phyloP scores from a whole-genome alignment of 176 grass and related monocot species.

The Olyra latifolia region DNA sequence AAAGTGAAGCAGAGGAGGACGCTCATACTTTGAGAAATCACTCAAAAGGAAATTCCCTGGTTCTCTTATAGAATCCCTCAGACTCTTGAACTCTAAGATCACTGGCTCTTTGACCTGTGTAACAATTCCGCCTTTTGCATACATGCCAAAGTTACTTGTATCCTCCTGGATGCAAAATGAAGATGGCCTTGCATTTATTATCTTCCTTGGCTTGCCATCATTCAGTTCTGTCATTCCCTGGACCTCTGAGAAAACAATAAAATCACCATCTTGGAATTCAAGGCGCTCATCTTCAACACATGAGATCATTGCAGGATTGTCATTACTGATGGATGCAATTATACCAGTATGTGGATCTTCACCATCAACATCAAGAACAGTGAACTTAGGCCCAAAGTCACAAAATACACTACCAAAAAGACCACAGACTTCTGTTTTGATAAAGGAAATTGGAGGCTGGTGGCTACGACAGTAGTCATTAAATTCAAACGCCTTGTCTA shows the following conservation, averaged over 20 bases:
- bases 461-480: constrained; percentile 68
- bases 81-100: constrained; percentile 58
- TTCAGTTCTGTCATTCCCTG: constrained; percentile 78
- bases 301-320: constrained; percentile 51
- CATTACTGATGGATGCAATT: constrained; percentile 65
- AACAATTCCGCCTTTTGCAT: constrained; percentile 71
- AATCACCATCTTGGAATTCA: constrained; percentile 60
- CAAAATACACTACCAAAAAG: constrained; percentile 79
- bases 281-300: constrained; percentile 70
- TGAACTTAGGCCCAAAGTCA: constrained; percentile 74
- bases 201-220: constrained; percentile 70
- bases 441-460: constrained; percentile 66
- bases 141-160: constrained; percentile 60
- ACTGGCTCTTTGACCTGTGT: constrained; percentile 67
- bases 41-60: constrained; percentile 68
- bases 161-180: constrained; percentile 65
- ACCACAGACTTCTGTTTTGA: constrained; percentile 71
- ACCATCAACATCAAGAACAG: constrained; percentile 62
- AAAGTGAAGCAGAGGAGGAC: constrained; percentile 57
- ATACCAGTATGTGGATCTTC: constrained; percentile 68
- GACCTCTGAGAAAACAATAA: constrained; percentile 77
- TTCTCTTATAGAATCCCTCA: constrained; percentile 68
- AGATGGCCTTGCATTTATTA: constrained; percentile 46
- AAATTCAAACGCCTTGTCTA: constrained; percentile 61
- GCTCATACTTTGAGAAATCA: constrained; percentile 66